phyloP scores from a whole-genome alignment of 106 monocot genomes.

The Allium sativum region DNA sequence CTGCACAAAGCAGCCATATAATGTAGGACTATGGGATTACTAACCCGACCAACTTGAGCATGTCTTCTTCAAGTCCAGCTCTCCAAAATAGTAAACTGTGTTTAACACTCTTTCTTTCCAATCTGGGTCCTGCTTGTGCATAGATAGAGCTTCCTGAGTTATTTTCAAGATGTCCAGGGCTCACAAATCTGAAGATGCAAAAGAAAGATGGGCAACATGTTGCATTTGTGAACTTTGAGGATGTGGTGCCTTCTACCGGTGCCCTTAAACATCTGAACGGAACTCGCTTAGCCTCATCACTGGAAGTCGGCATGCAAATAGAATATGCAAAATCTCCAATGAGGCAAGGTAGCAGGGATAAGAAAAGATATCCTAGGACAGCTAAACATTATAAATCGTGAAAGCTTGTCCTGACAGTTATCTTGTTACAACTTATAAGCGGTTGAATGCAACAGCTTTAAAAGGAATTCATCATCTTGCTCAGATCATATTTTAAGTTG shows the following conservation, averaged over 20 bases:
- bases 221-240: constrained; percentile 82
- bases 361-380: background rate
- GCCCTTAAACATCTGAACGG: constrained; percentile 31
- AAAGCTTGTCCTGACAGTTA: too few relatives aligned
- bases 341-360: constrained; percentile 20
- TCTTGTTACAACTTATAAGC: too few relatives aligned
- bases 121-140: constrained; percentile 53
- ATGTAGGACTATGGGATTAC: constrained; percentile 21
- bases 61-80: constrained; percentile 6
- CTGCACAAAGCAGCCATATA: constrained; percentile 59
- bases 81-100: constrained; percentile 16
- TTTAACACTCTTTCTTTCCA: constrained; percentile 67
- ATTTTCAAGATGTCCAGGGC: constrained; percentile 70
- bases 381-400: background rate
- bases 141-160: constrained; percentile 56
- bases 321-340: constrained; percentile 39
- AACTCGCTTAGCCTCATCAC: constrained; percentile 20
- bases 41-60: constrained; percentile 2
- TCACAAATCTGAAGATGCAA: constrained; percentile 76
- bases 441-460: too few relatives aligned
- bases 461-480: too few relatives aligned
- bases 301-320: constrained; percentile 29
- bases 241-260: constrained; percentile 23
- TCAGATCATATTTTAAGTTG: too few relatives aligned
- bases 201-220: constrained; percentile 59